phyloP scores from a whole-genome alignment of 345 rosid species.

The Gossypium australe region DNA sequence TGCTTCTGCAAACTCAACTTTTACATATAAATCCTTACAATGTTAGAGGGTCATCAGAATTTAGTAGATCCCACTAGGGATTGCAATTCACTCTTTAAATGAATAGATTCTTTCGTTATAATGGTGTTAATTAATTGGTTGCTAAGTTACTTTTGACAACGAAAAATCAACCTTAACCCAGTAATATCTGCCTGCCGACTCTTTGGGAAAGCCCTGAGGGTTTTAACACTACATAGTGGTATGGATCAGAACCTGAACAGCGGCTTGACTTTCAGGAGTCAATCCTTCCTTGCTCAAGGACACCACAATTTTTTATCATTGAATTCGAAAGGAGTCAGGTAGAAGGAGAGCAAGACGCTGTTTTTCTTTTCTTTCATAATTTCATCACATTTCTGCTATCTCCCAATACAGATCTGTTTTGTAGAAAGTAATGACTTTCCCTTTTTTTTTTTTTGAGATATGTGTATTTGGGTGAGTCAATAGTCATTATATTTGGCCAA shows the following conservation, averaged over 20 bases:
- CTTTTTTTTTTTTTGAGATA: too few relatives aligned
- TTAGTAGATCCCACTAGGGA: constrained; percentile 31
- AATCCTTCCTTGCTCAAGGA: background rate
- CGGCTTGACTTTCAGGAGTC: background rate
- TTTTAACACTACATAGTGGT: background rate
- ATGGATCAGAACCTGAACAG: background rate
- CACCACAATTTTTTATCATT: background rate
- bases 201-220: constrained; percentile 16
- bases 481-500: background rate
- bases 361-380: too few relatives aligned
- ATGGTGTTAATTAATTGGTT: background rate
- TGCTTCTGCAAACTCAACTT: background rate
- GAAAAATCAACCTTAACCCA: constrained; percentile 28
- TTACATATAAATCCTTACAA: background rate
- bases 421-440: too few relatives aligned
- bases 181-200: constrained; percentile 27
- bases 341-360: too few relatives aligned
- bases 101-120: constrained; percentile 9
- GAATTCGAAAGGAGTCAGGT: too few relatives aligned
- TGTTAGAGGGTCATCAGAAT: constrained; percentile 7
- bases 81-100: constrained; percentile 44
- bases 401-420: too few relatives aligned
- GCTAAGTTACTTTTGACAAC: constrained; percentile 19
- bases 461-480: background rate
- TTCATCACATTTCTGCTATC: too few relatives aligned